A percentile compares a stretch with the other conserved stretches of the same genome.
Conservation (phyloP, 2,329 filamentous ascomycete species). For the Periglandula ipomoeae region DNA sequence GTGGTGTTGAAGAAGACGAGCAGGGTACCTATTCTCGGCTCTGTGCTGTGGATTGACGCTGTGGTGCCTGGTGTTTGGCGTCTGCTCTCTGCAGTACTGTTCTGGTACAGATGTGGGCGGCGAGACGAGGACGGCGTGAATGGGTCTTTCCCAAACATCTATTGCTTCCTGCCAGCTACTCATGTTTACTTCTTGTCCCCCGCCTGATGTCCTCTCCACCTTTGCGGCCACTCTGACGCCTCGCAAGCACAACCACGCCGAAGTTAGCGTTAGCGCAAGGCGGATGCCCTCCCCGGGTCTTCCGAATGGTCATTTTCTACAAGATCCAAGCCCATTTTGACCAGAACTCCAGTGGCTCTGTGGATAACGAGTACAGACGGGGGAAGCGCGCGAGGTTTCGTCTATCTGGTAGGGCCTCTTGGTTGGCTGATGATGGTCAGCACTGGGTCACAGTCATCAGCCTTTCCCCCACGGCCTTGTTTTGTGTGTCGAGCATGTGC, state of each 20-base stretch:
- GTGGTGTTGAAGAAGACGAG: too few species aligned
- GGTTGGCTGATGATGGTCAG: not conserved
- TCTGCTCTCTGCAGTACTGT: too few species aligned
- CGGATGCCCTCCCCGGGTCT: slow-evolving; percentile 11
- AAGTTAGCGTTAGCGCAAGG: slow-evolving; percentile 8
- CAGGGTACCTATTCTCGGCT: too few species aligned
- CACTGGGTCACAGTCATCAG: not conserved
- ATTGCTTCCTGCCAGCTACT: not conserved
- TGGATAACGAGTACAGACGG: not conserved
- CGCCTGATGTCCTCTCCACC: slow-evolving; percentile 2
- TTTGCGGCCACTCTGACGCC: slow-evolving; percentile 2
- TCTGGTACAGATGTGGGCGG: too few species aligned
- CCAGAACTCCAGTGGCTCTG: not conserved
- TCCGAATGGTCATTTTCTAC: not conserved
- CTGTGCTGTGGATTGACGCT: too few species aligned
- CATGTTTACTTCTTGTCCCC: not conserved
- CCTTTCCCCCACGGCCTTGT: not conserved
- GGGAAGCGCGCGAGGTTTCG: not conserved
- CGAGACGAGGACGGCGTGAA: not conserved
- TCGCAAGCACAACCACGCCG: slow-evolving; percentile 7
- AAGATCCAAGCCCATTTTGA: not conserved
- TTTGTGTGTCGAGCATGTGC: not conserved
- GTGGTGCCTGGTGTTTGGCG: too few species aligned
- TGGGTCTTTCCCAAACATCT: not conserved
- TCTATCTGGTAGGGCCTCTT: not conserved